These are phyloP conservation scores for Ophiostoma quercus DNA, from an alignment of 2,329 filamentous ascomycete genomes.

Conservation along the genomic window DNA sequence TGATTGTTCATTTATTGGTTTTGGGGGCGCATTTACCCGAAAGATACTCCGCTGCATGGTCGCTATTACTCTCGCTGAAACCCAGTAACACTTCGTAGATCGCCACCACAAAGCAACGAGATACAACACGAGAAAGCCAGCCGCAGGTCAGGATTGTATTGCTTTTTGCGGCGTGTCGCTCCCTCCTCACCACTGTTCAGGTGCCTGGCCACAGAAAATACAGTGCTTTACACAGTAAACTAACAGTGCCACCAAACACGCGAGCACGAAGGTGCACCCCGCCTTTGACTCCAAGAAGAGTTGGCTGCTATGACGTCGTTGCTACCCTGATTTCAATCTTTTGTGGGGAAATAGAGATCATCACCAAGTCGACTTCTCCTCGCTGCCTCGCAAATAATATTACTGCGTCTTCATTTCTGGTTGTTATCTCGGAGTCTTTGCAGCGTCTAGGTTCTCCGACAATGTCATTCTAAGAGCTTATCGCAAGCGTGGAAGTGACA, in stretches of 20 bases:
- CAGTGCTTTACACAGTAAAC: neutral
- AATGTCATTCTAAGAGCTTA: neutral
- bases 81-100: neutral
- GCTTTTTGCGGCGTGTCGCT: neutral
- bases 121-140: neutral
- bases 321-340: constrained; percentile 6
- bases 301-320: constrained; percentile 13
- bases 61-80: constrained; percentile 28
- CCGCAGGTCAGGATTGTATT: neutral
- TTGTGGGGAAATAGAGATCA: neutral
- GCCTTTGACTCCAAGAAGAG: constrained; percentile 7
- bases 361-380: neutral
- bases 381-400: neutral
- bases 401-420: neutral
- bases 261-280: neutral
- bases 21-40: constrained; percentile 18
- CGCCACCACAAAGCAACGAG: neutral
- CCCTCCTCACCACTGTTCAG: neutral
- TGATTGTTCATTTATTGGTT: constrained; percentile 3
- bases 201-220: neutral
- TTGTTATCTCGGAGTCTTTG: too few relatives aligned
- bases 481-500: neutral
- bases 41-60: constrained; percentile 10
- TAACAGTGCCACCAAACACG: neutral
- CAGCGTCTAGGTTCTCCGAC: too few relatives aligned